Percentiles rank a stretch among this genome's conserved stretches.
Conservation (phyloP, 371 early-diverging fungal genomes). For the Mortierella sp. region DNA sequence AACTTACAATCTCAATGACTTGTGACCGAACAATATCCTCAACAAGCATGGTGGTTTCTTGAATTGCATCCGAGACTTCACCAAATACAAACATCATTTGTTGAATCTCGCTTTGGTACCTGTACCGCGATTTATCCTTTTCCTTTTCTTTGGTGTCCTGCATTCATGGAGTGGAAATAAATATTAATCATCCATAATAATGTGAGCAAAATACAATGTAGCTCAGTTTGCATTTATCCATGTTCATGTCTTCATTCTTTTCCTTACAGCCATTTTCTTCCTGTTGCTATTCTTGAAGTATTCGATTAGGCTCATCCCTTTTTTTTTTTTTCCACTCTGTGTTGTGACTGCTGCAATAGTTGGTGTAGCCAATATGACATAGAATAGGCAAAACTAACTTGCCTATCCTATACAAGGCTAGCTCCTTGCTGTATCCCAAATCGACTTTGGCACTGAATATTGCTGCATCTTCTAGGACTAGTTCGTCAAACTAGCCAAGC, state of each 20-base stretch:
- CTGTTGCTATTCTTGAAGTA: neutral
- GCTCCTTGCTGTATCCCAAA: no score
- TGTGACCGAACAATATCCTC: constrained; percentile 97
- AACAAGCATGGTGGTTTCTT: constrained; percentile 87
- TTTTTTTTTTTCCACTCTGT: neutral
- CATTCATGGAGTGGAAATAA: no score
- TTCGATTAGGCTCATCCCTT: no score
- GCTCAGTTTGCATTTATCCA: no score
- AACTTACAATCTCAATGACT: constrained; percentile 90
- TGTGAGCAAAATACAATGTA: no score
- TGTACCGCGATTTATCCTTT: constrained; percentile 59
- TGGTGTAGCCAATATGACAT: no score
- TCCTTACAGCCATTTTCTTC: constrained; percentile 12
- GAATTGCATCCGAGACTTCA: constrained; percentile 90
- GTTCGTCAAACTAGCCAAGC: no score
- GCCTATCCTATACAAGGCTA: no score
- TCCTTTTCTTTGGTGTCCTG: constrained; percentile 18
- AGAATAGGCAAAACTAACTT: no score
- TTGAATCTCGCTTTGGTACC: constrained; percentile 84
- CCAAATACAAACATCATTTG: constrained; percentile 99
- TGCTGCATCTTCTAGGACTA: no score
- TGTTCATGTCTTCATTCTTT: neutral
- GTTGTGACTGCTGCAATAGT: neutral
- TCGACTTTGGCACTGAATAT: no score
- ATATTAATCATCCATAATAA: neutral